Evolutionary conservation across 495 filamentous ascomycete species (phyloP).

Genomic region (Neurospora sp.): DNA sequence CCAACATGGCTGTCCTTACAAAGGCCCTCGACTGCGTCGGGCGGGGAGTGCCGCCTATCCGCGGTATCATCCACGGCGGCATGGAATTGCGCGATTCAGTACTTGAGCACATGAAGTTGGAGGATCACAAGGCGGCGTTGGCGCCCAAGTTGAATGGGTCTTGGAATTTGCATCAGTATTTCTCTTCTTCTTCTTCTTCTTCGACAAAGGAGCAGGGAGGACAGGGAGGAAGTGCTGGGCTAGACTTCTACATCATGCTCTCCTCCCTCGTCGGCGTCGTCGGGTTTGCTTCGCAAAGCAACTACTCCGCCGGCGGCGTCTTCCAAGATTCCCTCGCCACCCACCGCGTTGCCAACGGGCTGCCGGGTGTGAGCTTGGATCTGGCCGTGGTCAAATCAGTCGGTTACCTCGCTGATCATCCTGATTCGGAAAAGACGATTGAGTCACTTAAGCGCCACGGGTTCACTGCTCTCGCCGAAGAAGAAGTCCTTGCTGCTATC

Average conservation of each 20-base stretch:
- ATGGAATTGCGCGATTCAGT: conserved; percentile 43
- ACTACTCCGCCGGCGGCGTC: conserved; percentile 40
- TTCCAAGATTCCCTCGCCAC: conserved; percentile 22
- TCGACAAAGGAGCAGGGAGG: too few species aligned
- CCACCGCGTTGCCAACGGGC: conserved; percentile 13
- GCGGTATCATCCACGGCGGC: conserved; percentile 38
- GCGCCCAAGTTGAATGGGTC: conserved; percentile 41
- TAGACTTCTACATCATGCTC: conserved; percentile 48
- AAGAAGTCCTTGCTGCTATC: conserved; percentile 15
- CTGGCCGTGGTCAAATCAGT: conserved; percentile 33
- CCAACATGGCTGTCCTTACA: conserved; percentile 22
- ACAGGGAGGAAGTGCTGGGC: background rate
- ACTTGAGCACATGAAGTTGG: conserved; percentile 37
- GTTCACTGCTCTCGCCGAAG: conserved; percentile 10
- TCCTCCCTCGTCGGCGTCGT: conserved; percentile 36
- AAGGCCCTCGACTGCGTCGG: conserved; percentile 22
- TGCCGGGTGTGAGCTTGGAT: conserved; percentile 30
- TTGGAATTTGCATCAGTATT: conserved; percentile 39
- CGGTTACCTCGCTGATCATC: conserved; percentile 21
- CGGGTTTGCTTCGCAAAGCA: conserved; percentile 34
- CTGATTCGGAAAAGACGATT: conserved; percentile 9
- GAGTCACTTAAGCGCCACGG: conserved; percentile 14
- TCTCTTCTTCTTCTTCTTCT: background rate
- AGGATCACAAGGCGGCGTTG: conserved; percentile 30
- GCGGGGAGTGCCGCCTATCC: conserved; percentile 28